A percentile compares a stretch with the other conserved stretches of the same genome.
Conservation (phyloP, 2,329 filamentous ascomycete species). For the Alternaria incomplexa region DNA sequence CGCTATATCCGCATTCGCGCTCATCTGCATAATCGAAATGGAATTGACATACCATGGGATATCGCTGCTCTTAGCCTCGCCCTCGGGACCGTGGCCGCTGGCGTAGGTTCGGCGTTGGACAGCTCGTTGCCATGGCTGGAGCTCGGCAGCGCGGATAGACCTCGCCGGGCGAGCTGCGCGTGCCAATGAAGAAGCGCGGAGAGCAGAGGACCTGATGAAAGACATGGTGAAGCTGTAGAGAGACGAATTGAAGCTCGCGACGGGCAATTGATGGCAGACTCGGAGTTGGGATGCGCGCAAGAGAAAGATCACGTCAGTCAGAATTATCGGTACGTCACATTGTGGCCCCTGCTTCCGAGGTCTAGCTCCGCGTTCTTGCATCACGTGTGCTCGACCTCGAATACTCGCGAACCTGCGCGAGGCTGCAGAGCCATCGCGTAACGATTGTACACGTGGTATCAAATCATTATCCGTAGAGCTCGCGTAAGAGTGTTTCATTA, state of each 20-base stretch:
- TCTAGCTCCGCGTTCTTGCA: not conserved
- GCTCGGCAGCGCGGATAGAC: conserved; percentile 43
- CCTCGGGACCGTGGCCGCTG: conserved; percentile 39
- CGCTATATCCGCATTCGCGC: not conserved
- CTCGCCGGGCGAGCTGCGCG: conserved; percentile 44
- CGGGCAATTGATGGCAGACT: conserved; percentile 40
- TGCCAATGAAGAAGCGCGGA: conserved; percentile 46
- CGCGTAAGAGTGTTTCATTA: not conserved
- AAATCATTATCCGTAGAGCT: too few species aligned
- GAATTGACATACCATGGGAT: conserved; percentile 48
- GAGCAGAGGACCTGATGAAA: conserved; percentile 44
- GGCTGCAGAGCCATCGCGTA: not conserved
- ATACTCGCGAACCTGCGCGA: not conserved
- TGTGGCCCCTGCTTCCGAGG: not conserved
- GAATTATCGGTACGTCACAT: conserved; percentile 24
- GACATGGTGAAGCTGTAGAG: conserved; percentile 49
- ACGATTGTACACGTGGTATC: not conserved
- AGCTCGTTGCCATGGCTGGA: conserved; percentile 47
- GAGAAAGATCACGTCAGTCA: conserved; percentile 25
- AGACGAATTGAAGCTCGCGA: conserved; percentile 43
- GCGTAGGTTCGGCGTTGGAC: conserved; percentile 50
- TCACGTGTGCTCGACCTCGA: conserved; percentile 7
- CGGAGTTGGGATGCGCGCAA: conserved; percentile 13
- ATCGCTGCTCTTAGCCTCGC: conserved; percentile 46
- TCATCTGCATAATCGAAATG: not conserved